phyloP scores from a whole-genome alignment of 2,329 filamentous ascomycete species.

The Colletotrichum sp. region DNA sequence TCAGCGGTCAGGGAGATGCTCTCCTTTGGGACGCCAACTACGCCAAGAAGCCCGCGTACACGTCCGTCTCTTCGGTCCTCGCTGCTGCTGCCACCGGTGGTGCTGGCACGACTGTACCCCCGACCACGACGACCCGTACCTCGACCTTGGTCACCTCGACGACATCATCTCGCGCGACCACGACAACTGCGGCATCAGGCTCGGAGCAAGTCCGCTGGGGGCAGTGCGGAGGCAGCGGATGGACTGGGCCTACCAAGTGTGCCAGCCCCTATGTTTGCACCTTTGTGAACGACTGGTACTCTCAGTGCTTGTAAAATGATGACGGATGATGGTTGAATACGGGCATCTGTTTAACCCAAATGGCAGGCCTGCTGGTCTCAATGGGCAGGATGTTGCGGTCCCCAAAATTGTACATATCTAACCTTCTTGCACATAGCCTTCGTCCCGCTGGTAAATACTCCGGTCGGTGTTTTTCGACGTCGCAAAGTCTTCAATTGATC shows the following conservation, averaged over 20 bases:
- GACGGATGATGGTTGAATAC: background rate
- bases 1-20: constrained; percentile 44
- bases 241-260: constrained; percentile 23
- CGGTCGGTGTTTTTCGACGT: background rate
- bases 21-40: constrained; percentile 42
- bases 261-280: constrained; percentile 19
- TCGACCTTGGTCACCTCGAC: background rate
- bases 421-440: background rate
- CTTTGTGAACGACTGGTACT: constrained; percentile 25
- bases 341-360: background rate
- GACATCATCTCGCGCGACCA: background rate
- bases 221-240: constrained; percentile 25
- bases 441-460: background rate
- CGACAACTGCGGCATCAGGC: constrained; percentile 7
- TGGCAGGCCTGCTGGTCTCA: rapidly evolving
- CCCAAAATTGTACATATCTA: background rate
- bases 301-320: constrained; percentile 22
- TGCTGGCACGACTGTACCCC: background rate
- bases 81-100: constrained; percentile 29
- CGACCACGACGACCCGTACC: background rate
- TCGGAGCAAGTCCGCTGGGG: constrained; percentile 19
- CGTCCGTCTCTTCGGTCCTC: constrained; percentile 40
- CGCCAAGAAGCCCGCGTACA: constrained; percentile 43
- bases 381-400: background rate
- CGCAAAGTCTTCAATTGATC: background rate